Conservation (phyloP, 2,329 filamentous ascomycete genomes). For the Bipolaris bicolor region DNA sequence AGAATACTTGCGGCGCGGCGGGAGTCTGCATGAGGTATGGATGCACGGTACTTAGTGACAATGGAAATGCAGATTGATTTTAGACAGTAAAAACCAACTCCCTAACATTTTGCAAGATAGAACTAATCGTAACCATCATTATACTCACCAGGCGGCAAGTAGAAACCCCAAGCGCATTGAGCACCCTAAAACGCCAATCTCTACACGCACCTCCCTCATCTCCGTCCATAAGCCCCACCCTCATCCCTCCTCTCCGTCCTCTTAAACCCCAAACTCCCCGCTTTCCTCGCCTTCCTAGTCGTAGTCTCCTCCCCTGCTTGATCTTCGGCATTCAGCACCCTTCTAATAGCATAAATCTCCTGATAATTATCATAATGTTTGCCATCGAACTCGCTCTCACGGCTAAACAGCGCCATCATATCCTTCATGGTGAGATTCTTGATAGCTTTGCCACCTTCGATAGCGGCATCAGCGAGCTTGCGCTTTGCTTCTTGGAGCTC, state of each 20-base stretch:
- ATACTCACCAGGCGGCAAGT: background rate
- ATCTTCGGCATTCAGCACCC: conserved; percentile 32
- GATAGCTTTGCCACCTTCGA: conserved; percentile 79
- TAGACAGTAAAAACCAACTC: too few relatives aligned
- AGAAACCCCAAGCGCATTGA: background rate
- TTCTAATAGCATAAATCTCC: conserved; percentile 43
- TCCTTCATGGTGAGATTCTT: conserved; percentile 91
- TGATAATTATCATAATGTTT: conserved; percentile 48
- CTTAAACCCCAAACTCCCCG: conserved; percentile 36
- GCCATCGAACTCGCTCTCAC: conserved; percentile 64
- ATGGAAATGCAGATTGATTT: too few relatives aligned
- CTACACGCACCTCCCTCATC: background rate
- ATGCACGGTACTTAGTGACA: too few relatives aligned
- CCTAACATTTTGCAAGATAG: too few relatives aligned
- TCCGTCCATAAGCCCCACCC: conserved; percentile 49
- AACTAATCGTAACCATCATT: background rate
- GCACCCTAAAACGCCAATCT: too few relatives aligned
- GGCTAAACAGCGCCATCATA: conserved; percentile 87
- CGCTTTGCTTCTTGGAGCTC: conserved; percentile 93
- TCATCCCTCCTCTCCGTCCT: conserved; percentile 36
- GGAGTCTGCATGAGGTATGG: too few relatives aligned
- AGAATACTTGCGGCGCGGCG: too few relatives aligned
- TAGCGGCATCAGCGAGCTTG: conserved; percentile 85
- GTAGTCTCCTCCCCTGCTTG: conserved; percentile 12
- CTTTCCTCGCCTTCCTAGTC: conserved; percentile 29